Evolutionary conservation across 371 early-diverging fungal species (phyloP).

Genomic region (Mucor mucedo): DNA sequence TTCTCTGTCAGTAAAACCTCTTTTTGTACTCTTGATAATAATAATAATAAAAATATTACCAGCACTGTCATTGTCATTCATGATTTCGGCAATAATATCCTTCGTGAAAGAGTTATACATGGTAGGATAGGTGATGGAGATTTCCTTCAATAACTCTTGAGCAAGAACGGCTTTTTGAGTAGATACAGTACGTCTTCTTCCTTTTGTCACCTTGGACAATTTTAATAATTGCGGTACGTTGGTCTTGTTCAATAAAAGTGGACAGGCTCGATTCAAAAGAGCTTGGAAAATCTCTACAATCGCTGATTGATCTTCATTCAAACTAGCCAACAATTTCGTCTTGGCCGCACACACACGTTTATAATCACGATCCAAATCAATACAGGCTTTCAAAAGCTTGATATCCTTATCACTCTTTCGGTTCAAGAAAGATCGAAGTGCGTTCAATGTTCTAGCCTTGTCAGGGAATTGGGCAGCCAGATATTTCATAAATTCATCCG

Average conservation of each 20-base stretch:
- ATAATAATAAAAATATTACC: not conserved
- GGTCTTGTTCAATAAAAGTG: constrained; percentile 48
- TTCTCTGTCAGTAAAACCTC: too few species aligned
- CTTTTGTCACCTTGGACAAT: constrained; percentile 14
- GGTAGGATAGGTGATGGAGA: constrained; percentile 23
- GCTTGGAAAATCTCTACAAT: constrained; percentile 72
- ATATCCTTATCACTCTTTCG: constrained; percentile 27
- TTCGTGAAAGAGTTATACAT: constrained; percentile 21
- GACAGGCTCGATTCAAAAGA: constrained; percentile 67
- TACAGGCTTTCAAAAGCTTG: constrained; percentile 26
- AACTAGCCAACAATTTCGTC: constrained; percentile 67
- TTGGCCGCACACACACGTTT: constrained; percentile 42
- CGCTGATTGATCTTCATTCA: constrained; percentile 65
- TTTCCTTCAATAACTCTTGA: constrained; percentile 35
- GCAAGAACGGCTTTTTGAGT: constrained; percentile 26
- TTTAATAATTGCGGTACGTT: constrained; percentile 31
- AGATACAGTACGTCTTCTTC: constrained; percentile 24
- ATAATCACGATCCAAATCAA: constrained; percentile 32
- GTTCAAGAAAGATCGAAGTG: constrained; percentile 32
- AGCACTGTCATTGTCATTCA: constrained; percentile 13
- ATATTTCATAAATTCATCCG: constrained; percentile 46
- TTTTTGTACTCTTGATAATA: not conserved
- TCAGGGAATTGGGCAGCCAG: constrained; percentile 68
- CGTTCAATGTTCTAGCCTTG: constrained; percentile 35
- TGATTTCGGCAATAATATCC: constrained; percentile 18